Evolutionary conservation across 1,139 yeast genomes (phyloP).

Genomic region (Taphrina pruni): DNA sequence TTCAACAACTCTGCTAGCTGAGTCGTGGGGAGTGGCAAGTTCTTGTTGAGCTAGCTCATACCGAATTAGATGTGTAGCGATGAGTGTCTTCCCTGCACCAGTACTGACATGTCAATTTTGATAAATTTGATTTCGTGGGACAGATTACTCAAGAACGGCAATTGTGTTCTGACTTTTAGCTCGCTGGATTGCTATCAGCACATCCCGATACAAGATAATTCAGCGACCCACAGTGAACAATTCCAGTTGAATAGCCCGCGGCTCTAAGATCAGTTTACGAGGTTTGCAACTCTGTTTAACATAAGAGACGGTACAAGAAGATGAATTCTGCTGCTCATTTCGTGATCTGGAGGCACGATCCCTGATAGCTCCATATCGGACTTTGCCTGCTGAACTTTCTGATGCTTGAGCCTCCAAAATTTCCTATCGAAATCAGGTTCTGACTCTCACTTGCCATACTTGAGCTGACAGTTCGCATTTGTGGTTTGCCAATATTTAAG

Average conservation of each 20-base stretch:
- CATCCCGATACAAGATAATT: background rate
- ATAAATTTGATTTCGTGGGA: too few species aligned
- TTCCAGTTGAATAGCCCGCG: conserved; percentile 43
- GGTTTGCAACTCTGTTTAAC: background rate
- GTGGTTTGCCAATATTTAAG: background rate
- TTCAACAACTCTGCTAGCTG: background rate
- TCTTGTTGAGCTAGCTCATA: conserved; percentile 8
- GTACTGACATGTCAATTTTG: background rate
- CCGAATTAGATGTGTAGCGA: conserved; percentile 42
- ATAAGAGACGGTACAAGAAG: background rate
- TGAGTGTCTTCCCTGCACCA: conserved; percentile 44
- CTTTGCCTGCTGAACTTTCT: conserved; percentile 46
- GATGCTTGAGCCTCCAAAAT: conserved; percentile 42
- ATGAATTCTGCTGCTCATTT: conserved; percentile 5
- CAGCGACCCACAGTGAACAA: conserved; percentile 21
- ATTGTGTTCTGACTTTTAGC: conserved; percentile 40
- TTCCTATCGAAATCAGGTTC: conserved; percentile 42
- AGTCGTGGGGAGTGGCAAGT: background rate
- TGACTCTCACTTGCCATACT: too few species aligned
- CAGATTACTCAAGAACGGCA: conserved; percentile 41
- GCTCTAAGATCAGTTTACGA: background rate
- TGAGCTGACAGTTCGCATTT: background rate
- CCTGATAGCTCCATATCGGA: conserved; percentile 51
- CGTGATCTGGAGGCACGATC: conserved; percentile 21
- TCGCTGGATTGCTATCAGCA: background rate